Evolutionary conservation across 345 rosid species (phyloP).

Genomic region (Eutrema japonicum): DNA sequence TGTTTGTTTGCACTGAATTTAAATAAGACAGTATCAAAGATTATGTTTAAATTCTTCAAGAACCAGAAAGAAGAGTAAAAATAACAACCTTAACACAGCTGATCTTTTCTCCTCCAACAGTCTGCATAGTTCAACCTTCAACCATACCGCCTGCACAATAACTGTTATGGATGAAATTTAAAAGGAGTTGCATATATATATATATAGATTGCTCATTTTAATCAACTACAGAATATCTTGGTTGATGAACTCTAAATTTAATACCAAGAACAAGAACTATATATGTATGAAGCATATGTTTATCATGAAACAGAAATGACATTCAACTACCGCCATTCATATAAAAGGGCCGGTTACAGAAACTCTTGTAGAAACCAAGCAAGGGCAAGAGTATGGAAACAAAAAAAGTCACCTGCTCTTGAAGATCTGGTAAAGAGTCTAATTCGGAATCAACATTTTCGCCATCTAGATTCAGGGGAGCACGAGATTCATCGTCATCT

Average conservation of each 20-base stretch:
- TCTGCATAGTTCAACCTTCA: constrained; percentile 90
- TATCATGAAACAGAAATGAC: constrained; percentile 2
- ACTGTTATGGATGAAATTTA: constrained; percentile 58
- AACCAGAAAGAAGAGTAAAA: constrained; percentile 31
- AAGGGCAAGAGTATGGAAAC: constrained; percentile 17
- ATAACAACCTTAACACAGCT: constrained; percentile 71
- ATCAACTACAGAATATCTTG: constrained; percentile 7
- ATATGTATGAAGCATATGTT: constrained; percentile 11
- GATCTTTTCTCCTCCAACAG: constrained; percentile 89
- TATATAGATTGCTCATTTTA: constrained; percentile 16
- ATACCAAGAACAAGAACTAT: not conserved
- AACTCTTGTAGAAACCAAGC: not conserved
- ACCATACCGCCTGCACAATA: constrained; percentile 78
- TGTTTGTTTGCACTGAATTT: no score
- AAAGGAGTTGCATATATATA: constrained; percentile 44
- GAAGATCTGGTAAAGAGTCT: constrained; percentile 78
- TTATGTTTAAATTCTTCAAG: not conserved
- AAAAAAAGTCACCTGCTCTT: constrained; percentile 69
- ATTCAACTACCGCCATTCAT: not conserved
- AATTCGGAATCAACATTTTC: constrained; percentile 51
- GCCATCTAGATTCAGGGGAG: constrained; percentile 49
- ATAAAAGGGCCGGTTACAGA: not conserved
- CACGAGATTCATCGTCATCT: constrained; percentile 45
- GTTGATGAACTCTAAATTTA: constrained; percentile 14
- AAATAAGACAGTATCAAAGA: not conserved